Conservation (phyloP, 2,329 filamentous ascomycete genomes). For the Aspergillus ustus region DNA sequence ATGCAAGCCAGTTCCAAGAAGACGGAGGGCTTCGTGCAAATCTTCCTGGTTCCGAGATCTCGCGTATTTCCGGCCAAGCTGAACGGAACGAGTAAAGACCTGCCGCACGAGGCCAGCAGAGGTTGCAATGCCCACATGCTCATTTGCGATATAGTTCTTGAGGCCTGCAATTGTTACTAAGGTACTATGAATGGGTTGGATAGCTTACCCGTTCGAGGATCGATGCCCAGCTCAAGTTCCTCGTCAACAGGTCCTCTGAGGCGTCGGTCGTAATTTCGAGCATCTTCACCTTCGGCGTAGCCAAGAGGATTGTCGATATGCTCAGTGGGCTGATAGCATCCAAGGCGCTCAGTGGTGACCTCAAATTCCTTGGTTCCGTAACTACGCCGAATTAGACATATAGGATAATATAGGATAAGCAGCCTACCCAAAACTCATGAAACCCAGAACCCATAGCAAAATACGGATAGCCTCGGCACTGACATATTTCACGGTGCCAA, state of each 20-base stretch:
- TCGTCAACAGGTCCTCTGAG: conserved; percentile 85
- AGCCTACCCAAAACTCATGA: conserved; percentile 88
- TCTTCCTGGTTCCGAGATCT: conserved; percentile 71
- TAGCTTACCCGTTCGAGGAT: conserved; percentile 66
- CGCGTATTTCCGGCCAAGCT: conserved; percentile 77
- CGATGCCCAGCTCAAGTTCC: conserved; percentile 75
- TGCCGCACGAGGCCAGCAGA: conserved; percentile 77
- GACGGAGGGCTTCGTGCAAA: conserved; percentile 81
- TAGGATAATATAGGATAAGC: no score
- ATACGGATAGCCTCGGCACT: conserved; percentile 90
- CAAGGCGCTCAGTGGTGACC: conserved; percentile 76
- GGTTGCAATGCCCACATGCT: conserved; percentile 76
- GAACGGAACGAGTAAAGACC: conserved; percentile 74
- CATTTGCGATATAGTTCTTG: conserved; percentile 95
- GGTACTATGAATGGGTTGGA: no score
- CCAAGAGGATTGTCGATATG: conserved; percentile 81
- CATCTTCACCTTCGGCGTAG: conserved; percentile 88
- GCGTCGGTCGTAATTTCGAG: conserved; percentile 77
- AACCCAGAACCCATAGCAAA: conserved; percentile 84
- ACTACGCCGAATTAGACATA: no score
- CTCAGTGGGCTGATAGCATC: conserved; percentile 80
- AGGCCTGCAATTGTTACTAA: no score
- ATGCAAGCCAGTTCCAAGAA: conserved; percentile 86
- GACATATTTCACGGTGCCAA: conserved; percentile 88
- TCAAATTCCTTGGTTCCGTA: conserved; percentile 82